Base-by-base conservation (phyloP, 2,329 filamentous ascomycete species). In the Fonsecaea multimorphosa region DNA sequence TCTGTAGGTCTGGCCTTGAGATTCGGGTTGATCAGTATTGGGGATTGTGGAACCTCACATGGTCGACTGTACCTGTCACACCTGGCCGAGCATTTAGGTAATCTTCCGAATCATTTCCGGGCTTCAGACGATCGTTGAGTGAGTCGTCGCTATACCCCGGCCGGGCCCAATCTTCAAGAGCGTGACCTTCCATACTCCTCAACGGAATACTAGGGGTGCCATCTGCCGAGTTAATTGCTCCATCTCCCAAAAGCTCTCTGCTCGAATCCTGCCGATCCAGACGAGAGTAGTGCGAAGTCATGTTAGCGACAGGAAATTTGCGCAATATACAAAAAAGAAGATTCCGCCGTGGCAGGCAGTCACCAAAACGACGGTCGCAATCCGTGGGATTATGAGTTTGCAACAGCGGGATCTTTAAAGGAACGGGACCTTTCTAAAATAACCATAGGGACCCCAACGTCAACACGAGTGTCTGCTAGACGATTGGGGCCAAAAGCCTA, bases 91-190 rank as follows among this genome's bases (percentile, higher is more conserved):
- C 29, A 22, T 52, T 6, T 19, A 19, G 7, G 22, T 44, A 44
- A 2, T 44, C 38, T 44, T n/a, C n/a, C n/a, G 16, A 8, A 40
- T n/a, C 40, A n/a, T n/a, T n/a, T 24, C 8, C 19, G n/a, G 29
- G 14, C 36, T 59, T 14, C 29, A 38, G 8, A n/a, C 24, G 4
- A 7, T 59, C 44, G 27, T 27, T 36, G 29, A 52, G 46, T 6
- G 27, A 59, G 11, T 44, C 57, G n/a, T 59, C 57, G 29, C 57
- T 59, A 31, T 40, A 59, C 14, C 38, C 19, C 31, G 57, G 57
- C 29, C 36, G 44, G 11, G 11, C 52, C 57, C 57, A 38, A 14
- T 38, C 40, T 9, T 49, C 38, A 24, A 16, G 16, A 34, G 29
- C n/a, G 16, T 52, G 57, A 11, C 44, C 44, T 19, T 14, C 31